Evolutionary conservation across 345 rosid genomes (phyloP), one percentile per base, ranked within the genome.

Genomic region (Citrus mangshanensis): DNA sequence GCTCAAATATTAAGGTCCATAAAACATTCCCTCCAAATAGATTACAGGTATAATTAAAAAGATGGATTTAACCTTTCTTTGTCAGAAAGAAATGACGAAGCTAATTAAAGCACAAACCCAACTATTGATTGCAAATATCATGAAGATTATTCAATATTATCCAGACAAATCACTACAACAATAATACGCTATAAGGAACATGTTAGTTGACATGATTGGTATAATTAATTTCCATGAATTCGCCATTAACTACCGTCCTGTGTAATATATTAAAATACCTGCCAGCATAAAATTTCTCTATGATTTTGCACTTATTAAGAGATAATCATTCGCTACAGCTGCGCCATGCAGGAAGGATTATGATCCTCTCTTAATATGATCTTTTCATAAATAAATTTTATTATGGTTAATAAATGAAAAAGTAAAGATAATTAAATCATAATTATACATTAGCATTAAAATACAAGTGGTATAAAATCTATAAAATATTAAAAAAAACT

Each of bases 251-350:
- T 46, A 7, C 25, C 7, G 12, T 65, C 7, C 28, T 6, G 21
- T 16, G 1, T 28, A 28, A 28, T 28, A 28, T 0, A 32, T 3
- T 1, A 51, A 51, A 40, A 54, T 21, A 51, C 42, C 68, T 75
- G 70, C 42, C 70, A 42, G 78, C 70, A 19, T 27, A 18, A 46
- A 73, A 38, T 73, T 38, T 18, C 56, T 25, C 19, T 38, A 25
- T 38, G 8, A 22, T 25, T 66, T 56, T 68, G 51, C 30, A 14
- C 25, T 40, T 40, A 21, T 67, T 42, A 9, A n/a, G 58, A 3
- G 67, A 76, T 34, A 62, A 78, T 81, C 76, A 72, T 76, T 69
- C 49, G 28, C 76, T 69, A 46, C 49, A 12, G 4, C 51, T 13
- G 0, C 4, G 16, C 77, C 30, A 35, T 60, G 9, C 71, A 16